These are phyloP conservation scores for Cystoisospora suis DNA, from an alignment of 169 alveolate genomes.

Conservation along the genomic window DNA sequence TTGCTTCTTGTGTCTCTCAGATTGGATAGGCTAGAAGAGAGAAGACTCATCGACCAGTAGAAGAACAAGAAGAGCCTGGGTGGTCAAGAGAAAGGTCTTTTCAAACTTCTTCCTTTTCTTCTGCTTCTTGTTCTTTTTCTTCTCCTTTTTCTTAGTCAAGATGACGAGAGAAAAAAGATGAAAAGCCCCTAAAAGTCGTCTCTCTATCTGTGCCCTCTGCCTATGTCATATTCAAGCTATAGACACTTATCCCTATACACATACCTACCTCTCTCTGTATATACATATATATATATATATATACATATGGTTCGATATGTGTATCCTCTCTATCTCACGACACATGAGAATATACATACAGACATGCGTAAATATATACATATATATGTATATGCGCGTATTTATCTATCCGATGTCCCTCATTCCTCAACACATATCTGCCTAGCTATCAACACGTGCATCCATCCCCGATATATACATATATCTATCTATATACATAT, in stretches of 20 bases:
- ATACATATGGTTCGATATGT: neutral
- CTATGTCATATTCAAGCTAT: no score
- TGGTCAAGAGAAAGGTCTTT: neutral
- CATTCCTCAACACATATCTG: neutral
- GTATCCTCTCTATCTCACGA: no score
- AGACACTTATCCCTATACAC: no score
- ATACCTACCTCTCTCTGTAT: neutral
- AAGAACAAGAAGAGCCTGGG: neutral
- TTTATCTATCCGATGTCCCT: neutral
- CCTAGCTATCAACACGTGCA: neutral
- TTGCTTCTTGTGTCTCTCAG: no score
- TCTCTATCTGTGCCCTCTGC: no score
- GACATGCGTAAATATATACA: neutral
- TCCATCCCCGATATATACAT: neutral
- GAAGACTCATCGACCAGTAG: neutral
- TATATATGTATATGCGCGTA: no score
- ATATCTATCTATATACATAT: neutral
- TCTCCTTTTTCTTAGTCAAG: neutral
- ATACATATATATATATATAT: neutral
- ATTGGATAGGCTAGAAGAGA: neutral
- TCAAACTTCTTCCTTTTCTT: neutral
- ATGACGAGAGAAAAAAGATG: no score
- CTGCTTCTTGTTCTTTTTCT: neutral
- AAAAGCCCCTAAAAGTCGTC: no score
- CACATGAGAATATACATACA: no score